phyloP scores from a whole-genome alignment of 768 basidiomycete genomes.

The Lentinula edodes region DNA sequence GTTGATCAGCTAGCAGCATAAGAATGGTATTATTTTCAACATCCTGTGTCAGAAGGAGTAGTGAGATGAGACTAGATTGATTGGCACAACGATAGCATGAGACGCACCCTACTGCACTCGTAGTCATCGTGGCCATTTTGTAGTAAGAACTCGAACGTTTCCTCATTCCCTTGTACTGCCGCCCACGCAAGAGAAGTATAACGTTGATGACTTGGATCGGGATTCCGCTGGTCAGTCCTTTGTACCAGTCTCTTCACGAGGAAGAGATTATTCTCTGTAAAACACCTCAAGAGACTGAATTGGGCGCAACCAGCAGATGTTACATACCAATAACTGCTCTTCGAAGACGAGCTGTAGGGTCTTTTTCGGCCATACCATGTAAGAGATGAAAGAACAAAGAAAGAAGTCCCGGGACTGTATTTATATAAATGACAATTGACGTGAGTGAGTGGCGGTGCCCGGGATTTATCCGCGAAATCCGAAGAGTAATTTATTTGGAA shows the following conservation, averaged over 20 bases:
- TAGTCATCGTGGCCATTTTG: slow-evolving; percentile 88
- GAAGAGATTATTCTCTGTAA: slow-evolving; percentile 88
- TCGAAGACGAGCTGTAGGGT: slow-evolving; percentile 66
- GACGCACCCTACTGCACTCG: slow-evolving; percentile 80
- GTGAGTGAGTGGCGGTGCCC: background rate
- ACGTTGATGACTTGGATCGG: slow-evolving; percentile 68
- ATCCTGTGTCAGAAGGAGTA: slow-evolving; percentile 50
- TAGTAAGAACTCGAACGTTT: slow-evolving; percentile 89
- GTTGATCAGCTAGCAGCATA: slow-evolving; percentile 85
- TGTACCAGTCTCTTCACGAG: slow-evolving; percentile 85
- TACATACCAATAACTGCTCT: slow-evolving; percentile 71
- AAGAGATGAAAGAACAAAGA: slow-evolving; percentile 17
- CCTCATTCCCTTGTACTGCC: slow-evolving; percentile 81
- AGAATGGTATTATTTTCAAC: slow-evolving; percentile 90
- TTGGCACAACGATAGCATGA: slow-evolving; percentile 5
- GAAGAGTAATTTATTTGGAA: background rate
- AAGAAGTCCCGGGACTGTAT: slow-evolving; percentile 8
- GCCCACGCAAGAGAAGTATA: slow-evolving; percentile 92
- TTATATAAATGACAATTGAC: background rate
- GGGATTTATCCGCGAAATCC: background rate
- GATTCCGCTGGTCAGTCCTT: slow-evolving; percentile 86
- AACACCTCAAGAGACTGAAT: slow-evolving; percentile 5
- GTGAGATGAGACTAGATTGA: slow-evolving; percentile 7
- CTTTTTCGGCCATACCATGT: slow-evolving; percentile 73
- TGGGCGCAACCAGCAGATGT: background rate